Evolutionary conservation across 2,329 filamentous ascomycete genomes (phyloP), one percentile per base, ranked within the genome.

Genomic region (Lecanicillium sp.): DNA sequence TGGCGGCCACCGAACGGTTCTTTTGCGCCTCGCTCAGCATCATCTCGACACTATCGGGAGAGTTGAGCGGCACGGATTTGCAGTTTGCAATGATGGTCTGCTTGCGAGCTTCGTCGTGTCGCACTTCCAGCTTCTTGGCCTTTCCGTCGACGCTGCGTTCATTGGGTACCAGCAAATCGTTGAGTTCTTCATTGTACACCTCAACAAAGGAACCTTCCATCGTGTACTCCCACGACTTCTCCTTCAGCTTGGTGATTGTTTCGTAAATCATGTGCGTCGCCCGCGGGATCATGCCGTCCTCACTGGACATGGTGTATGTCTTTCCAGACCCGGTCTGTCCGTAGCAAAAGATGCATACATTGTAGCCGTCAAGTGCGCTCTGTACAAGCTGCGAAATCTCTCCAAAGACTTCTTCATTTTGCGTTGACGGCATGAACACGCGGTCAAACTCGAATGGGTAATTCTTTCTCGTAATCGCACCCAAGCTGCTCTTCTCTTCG

Each of bases 311-410:
- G 4, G 92, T 97, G 56, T 83, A 86, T 0, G 92, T 98, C 70
- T 98, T 98, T 11, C 68, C 68, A 2, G 68, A 70, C 7, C 67
- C 66, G 0, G 68, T 98, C 61, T 98, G 92, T 31, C 92, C 92
- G 56, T 98, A 98, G 57, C 89, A 96, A 65, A 98, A 95, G 46
- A 98, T 97, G 62, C 90, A 97, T 37, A 98, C 92, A 50, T 97
- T 98, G 68, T 95, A 98, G 2, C 92, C 92, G 54, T 98, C 92
- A 29, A 98, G 72, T 0, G 94, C 92, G 50, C 87, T 94, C 62
- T 98, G 92, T 2, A 98, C 89, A 25, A 98, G 76, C 57, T 98
- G 92, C 41, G 87, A 94, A 56, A 97, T 97, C 57, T 98, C 92
- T 40, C 86, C 87, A 56, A 98, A 98, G 1, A 98, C 81, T 48